These are phyloP conservation scores for Pseudogymnoascus sp. DNA, from an alignment of 2,329 filamentous ascomycete genomes.

Conservation along the genomic window DNA sequence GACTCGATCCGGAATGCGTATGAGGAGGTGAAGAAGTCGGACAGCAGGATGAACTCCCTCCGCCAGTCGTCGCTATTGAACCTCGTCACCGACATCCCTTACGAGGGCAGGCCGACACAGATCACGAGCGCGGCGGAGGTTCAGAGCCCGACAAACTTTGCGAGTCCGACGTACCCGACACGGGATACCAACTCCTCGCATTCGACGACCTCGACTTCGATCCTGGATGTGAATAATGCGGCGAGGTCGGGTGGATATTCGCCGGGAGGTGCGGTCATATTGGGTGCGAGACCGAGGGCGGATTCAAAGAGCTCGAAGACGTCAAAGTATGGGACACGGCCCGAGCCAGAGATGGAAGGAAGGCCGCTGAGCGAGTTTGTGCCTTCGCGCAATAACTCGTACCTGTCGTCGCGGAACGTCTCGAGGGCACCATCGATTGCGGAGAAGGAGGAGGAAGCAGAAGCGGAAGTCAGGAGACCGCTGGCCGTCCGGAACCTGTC, in stretches of 20 bases:
- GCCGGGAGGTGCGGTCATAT: slow-evolving; percentile 40
- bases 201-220: slow-evolving; percentile 39
- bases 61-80: slow-evolving; percentile 61
- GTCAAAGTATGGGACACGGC: slow-evolving; percentile 31
- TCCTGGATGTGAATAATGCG: slow-evolving; percentile 60
- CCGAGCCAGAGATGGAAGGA: slow-evolving; percentile 30
- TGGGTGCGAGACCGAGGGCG: background rate
- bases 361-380: slow-evolving; percentile 29
- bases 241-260: slow-evolving; percentile 66
- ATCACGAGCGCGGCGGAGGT: slow-evolving; percentile 27
- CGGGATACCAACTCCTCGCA: slow-evolving; percentile 34
- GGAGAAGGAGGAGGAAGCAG: slow-evolving; percentile 24
- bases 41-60: slow-evolving; percentile 59
- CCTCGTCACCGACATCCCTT: slow-evolving; percentile 57
- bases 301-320: slow-evolving; percentile 37
- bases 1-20: slow-evolving; percentile 70
- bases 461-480: slow-evolving; percentile 13
- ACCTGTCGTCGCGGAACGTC: slow-evolving; percentile 18
- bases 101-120: slow-evolving; percentile 62
- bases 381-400: slow-evolving; percentile 8
- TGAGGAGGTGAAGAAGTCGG: slow-evolving; percentile 61
- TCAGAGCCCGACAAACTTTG: slow-evolving; percentile 19
- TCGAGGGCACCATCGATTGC: slow-evolving; percentile 21
- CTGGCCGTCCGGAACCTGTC: slow-evolving; percentile 15
- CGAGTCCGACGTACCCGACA: slow-evolving; percentile 45